Conservation (phyloP, 2,329 filamentous ascomycete species). For the Monosporascus sp. region DNA sequence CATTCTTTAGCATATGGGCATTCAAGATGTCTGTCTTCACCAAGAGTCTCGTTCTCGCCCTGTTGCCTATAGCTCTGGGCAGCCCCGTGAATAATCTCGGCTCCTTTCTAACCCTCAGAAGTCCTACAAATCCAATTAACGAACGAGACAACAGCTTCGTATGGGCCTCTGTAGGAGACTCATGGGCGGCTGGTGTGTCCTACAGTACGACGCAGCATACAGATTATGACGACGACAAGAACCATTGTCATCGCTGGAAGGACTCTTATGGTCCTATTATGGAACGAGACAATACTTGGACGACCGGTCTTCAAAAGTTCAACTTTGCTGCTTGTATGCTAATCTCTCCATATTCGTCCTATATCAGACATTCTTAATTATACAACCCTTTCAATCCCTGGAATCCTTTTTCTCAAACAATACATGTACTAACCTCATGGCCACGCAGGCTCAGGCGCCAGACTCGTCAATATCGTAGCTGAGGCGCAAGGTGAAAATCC, state of each 20-base stretch:
- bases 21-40: slow-evolving; percentile 1
- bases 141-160: slow-evolving; percentile 7
- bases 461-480: slow-evolving; percentile 1
- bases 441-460: slow-evolving; percentile 1
- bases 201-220: slow-evolving; percentile 3
- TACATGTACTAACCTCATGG: not conserved
- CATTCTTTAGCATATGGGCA: not conserved
- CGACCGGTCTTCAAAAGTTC: slow-evolving; percentile 2
- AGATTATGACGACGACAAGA: slow-evolving; percentile 7
- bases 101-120: not conserved
- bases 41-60: not conserved
- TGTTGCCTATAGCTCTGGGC: slow-evolving; percentile 2
- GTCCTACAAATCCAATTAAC: not conserved
- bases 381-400: too few relatives aligned
- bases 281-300: slow-evolving; percentile 8
- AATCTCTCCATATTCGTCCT: not conserved
- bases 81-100: slow-evolving; percentile 1
- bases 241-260: slow-evolving; percentile 8
- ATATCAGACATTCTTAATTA: not conserved
- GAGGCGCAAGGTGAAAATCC: slow-evolving; percentile 3
- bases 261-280: slow-evolving; percentile 8
- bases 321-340: slow-evolving; percentile 7
- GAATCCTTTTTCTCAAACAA: not conserved
- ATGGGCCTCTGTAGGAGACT: slow-evolving; percentile 7
- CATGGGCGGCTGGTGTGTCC: slow-evolving; percentile 7